phyloP scores from a whole-genome alignment of 2,329 filamentous ascomycete genomes.

The Escovopsis weberi region DNA sequence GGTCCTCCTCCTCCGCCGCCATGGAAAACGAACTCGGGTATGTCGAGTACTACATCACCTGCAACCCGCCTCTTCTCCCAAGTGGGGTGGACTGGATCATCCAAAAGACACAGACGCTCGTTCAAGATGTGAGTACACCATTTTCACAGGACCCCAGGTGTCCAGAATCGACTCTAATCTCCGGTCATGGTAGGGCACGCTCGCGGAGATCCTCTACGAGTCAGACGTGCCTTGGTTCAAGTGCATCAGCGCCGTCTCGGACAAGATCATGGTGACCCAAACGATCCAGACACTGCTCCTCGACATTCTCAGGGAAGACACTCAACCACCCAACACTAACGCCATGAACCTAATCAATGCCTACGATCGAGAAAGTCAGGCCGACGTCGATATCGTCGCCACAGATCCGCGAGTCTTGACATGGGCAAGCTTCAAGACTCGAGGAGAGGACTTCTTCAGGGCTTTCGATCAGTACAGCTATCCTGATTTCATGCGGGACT shows the following conservation, averaged over 20 bases:
- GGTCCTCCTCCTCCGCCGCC: not conserved
- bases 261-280: conserved; percentile 7
- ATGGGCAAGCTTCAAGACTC: conserved; percentile 9
- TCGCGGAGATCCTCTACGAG: conserved; percentile 22
- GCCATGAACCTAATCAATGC: not conserved
- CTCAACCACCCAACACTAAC: conserved; percentile 3
- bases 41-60: conserved; percentile 20
- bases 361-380: not conserved
- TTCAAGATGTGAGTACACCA: not conserved
- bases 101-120: conserved; percentile 1
- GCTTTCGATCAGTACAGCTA: conserved; percentile 11
- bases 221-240: conserved; percentile 23
- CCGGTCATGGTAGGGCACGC: conserved; percentile 5
- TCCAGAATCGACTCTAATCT: too few species aligned
- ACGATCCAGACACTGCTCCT: conserved; percentile 11
- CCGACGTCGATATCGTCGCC: conserved; percentile 10
- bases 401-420: conserved; percentile 10
- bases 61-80: conserved; percentile 20
- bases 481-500: conserved; percentile 8
- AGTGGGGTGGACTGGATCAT: conserved; percentile 16
- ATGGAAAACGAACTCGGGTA: conserved; percentile 1
- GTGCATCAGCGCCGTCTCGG: conserved; percentile 8
- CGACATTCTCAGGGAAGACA: conserved; percentile 9
- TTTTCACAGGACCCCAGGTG: too few species aligned
- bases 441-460: not conserved